Base-by-base conservation (phyloP, 2,329 filamentous ascomycete genomes). In the Sporothrix globosa region DNA sequence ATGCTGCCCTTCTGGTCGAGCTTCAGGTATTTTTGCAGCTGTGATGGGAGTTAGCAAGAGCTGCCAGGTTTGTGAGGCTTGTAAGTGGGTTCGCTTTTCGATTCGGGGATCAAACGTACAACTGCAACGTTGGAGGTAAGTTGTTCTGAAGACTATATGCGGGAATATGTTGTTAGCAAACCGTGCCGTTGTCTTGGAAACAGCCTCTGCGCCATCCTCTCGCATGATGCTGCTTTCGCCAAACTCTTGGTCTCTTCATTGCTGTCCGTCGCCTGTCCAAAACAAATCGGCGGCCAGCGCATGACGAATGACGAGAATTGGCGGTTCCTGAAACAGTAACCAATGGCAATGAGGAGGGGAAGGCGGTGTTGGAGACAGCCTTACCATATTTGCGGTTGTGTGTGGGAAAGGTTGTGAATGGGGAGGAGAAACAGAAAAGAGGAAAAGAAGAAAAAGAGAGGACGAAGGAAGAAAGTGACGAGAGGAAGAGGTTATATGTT, bases 11-110 rank as follows among this genome's bases (percentile, higher is more conserved):
- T 92, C 86, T 98, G 95, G 81, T 93, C 91, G 78, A 98, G 92
- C 79, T 86, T 86, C 83, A 96, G 89, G 87, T 95, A 98, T 84
- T 97, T 97, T 82, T 91, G 85, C 82, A 97, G 90, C 93, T 97
- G 68, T 19, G n/a, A 11, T n/a, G 58, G 17, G 39, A 21, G 60
- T 71, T 69, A 70, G 72, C 56, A 72, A 13, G 21, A n/a, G 44
- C 48, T 27, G 21, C 50, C 24, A 41, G 34, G 34, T 34, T 46
- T 66, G 48, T 41, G 11, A 17, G 48, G 17, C 6, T 7, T 50
- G 48, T 19, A 19, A 48, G 44, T 17, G 44, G 5, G 9, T 3
- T 10, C 48, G 48, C 21, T 34, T 6, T 50, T 19, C 19, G 48
- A n/a, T 9, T 50, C 48, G 19, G 9, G 48, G 19, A n/a, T 7